Percentiles rank a stretch among this genome's conserved stretches.
phyloP scores from a whole-genome alignment of 768 basidiomycete species.

The Leccinellum rugosiceps region DNA sequence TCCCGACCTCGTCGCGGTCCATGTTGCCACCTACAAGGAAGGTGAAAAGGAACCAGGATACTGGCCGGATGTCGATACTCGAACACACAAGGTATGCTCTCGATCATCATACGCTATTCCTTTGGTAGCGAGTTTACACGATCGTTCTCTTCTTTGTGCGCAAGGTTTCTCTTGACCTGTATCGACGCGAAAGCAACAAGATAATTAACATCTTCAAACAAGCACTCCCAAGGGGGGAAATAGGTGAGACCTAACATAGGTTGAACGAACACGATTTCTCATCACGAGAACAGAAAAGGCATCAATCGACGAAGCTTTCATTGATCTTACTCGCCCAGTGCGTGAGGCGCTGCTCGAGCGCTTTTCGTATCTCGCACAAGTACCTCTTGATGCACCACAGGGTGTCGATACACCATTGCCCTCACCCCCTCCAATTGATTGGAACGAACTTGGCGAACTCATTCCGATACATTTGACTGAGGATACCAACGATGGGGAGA shows the following conservation, averaged over 20 bases:
- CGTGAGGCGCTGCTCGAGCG: constrained; percentile 67
- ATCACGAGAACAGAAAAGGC: constrained; percentile 71
- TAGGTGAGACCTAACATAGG: constrained; percentile 49
- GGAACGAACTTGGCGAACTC: constrained; percentile 58
- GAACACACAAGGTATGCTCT: constrained; percentile 80
- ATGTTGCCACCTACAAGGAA: constrained; percentile 93
- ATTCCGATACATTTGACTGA: constrained; percentile 49
- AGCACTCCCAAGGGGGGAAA: constrained; percentile 70
- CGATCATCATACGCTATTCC: background rate
- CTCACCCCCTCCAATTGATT: constrained; percentile 59
- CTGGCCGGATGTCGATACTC: constrained; percentile 84
- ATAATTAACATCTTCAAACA: constrained; percentile 83
- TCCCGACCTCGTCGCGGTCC: constrained; percentile 79
- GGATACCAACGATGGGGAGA: constrained; percentile 19
- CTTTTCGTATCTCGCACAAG: constrained; percentile 71
- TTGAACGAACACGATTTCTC: background rate
- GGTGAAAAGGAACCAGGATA: constrained; percentile 86
- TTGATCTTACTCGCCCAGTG: constrained; percentile 85
- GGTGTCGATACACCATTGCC: constrained; percentile 80
- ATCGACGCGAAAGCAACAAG: constrained; percentile 86
- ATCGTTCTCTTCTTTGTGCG: background rate
- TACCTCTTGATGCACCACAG: constrained; percentile 63
- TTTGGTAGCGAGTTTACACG: background rate
- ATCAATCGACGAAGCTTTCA: constrained; percentile 95
- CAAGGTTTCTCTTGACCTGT: constrained; percentile 90